Evolutionary conservation across 139 green algal genomes (phyloP), one percentile per base, ranked within the genome.

Genomic region (Volvox reticuliferus): DNA sequence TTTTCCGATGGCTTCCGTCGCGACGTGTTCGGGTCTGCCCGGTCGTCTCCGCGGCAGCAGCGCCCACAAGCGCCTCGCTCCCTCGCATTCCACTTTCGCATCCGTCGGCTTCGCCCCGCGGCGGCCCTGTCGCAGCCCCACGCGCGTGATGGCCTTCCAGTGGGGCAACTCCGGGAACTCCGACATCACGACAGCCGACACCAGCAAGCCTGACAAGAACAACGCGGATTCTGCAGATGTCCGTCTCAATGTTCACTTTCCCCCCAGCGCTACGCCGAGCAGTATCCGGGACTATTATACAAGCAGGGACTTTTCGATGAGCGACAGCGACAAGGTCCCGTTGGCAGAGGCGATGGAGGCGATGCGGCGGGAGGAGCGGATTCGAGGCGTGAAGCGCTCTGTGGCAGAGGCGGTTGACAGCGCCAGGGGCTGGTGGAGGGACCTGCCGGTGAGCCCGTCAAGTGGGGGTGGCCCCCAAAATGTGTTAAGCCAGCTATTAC

Each of bases 301-400:
- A 5, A 9, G 9, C 44, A 55, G 9, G 5, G 44, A 55, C 44
- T 12, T 28, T 12, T 73, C 65, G 21, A 24, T 73, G 65, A 73
- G 21, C 24, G 50, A 16, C 55, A 75, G 14, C 30, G 61, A 35
- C 65, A 63, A 50, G 33, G 37, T 14, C 61, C 17, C 1, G 16
- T 26, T 14, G 69, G 69, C 71, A 35, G 37, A 21, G 37, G 85
- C 69, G 28, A 9, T 69, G 36, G 83, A 37, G 35, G 22, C 13
- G 36, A 79, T 82, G 69, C 37, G 19, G 44, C 85, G 85, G 1
- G 65, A 82, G 68, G 85, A 89, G 85, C 28, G 18, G 37, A 12
- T 89, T 3, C 85, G 85, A 16, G 69, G 82, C 36, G 37, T 73
- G 69, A 67, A 82, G 82, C 82, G 65, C 28, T 13, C 35, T 0